phyloP scores from a whole-genome alignment of 129 eudicot species.

The Helianthus tuberosus region DNA sequence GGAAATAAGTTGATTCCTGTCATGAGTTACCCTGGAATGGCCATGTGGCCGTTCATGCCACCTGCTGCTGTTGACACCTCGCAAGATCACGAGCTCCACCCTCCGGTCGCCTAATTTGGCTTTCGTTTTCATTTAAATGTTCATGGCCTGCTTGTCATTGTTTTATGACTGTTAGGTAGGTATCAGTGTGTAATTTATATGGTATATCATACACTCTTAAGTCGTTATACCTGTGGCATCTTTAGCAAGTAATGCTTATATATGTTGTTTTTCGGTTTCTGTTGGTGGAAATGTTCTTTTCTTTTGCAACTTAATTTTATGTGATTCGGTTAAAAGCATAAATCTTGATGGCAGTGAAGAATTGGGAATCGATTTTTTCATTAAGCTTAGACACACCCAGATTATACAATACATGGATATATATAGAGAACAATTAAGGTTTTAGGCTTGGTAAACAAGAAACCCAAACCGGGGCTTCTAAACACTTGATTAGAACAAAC shows the following conservation, averaged over 20 bases:
- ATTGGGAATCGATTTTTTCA: neutral
- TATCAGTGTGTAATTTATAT: conserved; percentile 27
- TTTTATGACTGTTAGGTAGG: conserved; percentile 28
- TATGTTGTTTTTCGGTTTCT: conserved; percentile 3
- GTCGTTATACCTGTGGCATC: conserved; percentile 7
- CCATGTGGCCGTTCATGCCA: conserved; percentile 98
- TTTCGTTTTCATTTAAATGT: neutral
- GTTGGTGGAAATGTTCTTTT: conserved; percentile 1
- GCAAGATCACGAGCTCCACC: conserved; percentile 79
- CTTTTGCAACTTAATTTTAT: neutral
- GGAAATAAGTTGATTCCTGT: conserved; percentile 74
- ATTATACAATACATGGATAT: no score
- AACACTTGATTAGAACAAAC: no score
- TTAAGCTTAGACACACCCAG: no score
- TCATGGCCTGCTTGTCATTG: conserved; percentile 15
- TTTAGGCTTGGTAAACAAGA: no score
- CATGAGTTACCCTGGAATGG: conserved; percentile 83
- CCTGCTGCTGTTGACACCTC: conserved; percentile 85
- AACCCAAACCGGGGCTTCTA: no score
- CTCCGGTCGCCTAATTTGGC: conserved; percentile 85
- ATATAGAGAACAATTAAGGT: no score
- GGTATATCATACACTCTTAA: conserved; percentile 18
- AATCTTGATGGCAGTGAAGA: neutral
- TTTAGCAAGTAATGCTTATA: conserved; percentile 1
- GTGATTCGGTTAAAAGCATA: neutral